A percentile compares a stretch with the other conserved stretches of the same genome.
These are phyloP conservation scores for Trichoderma harzianum DNA, from an alignment of 2,329 filamentous ascomycete genomes.

Conservation along the genomic window DNA sequence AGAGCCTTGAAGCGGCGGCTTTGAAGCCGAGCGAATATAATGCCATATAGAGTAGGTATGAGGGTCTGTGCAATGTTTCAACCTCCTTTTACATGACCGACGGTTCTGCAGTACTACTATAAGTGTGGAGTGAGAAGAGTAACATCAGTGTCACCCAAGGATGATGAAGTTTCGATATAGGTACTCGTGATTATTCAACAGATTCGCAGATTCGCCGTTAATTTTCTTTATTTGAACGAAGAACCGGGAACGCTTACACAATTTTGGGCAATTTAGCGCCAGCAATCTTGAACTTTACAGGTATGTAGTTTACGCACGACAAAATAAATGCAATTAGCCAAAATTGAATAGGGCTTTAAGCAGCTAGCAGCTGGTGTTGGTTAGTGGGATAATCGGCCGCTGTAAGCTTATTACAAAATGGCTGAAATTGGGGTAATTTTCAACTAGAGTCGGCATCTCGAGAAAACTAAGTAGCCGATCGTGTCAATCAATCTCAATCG, in stretches of 20 bases:
- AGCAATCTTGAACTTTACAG: not conserved
- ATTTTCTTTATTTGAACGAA: not conserved
- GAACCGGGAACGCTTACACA: not conserved
- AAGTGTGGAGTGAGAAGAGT: not conserved
- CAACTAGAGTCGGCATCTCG: not conserved
- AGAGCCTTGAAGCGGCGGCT: constrained; percentile 37
- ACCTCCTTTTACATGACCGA: not conserved
- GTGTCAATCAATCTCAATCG: not conserved
- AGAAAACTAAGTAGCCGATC: constrained; percentile 5
- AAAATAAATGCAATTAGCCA: not conserved
- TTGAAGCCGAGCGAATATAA: constrained; percentile 41
- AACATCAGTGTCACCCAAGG: not conserved
- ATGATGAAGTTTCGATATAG: not conserved
- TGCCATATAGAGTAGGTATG: constrained; percentile 32
- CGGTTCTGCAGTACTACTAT: not conserved
- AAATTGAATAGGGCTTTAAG: not conserved
- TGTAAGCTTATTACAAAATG: not conserved
- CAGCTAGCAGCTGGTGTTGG: not conserved
- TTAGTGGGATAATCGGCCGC: not conserved
- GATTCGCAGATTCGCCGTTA: fast-evolving
- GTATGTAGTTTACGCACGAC: not conserved
- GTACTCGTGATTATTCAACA: not conserved
- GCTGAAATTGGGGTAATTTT: not conserved
- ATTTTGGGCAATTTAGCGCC: not conserved
- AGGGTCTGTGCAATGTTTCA: not conserved